Evolutionary conservation across 2,329 filamentous ascomycete species (phyloP).

Genomic region (Cercospora beticola): DNA sequence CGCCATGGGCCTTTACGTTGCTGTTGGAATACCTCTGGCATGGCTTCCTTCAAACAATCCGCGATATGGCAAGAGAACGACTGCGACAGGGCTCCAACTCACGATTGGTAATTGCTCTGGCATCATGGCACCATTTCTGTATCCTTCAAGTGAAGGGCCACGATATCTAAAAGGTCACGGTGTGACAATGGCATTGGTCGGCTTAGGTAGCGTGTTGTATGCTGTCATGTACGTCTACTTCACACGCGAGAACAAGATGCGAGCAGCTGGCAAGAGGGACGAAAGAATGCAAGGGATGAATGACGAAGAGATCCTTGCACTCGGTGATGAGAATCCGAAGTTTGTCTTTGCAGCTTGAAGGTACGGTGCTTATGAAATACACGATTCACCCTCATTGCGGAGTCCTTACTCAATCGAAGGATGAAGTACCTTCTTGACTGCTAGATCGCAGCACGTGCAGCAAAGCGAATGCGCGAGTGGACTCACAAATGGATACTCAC

Average conservation of each 20-base stretch:
- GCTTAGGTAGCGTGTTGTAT: constrained; percentile 16
- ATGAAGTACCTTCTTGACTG: not conserved
- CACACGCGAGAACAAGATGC: constrained; percentile 9
- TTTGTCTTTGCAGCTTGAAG: constrained; percentile 7
- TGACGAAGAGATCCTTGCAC: constrained; percentile 9
- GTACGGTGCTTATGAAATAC: not conserved
- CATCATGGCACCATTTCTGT: constrained; percentile 18
- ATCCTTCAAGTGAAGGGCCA: constrained; percentile 9
- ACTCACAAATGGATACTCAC: too few relatives aligned
- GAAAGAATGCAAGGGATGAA: constrained; percentile 8
- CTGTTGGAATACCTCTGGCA: constrained; percentile 32
- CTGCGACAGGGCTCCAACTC: constrained; percentile 25
- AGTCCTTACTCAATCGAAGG: not conserved
- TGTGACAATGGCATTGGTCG: constrained; percentile 14
- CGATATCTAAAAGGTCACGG: constrained; percentile 13
- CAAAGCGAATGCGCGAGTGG: not conserved
- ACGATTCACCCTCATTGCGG: not conserved
- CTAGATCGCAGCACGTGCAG: not conserved
- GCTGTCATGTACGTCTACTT: constrained; percentile 12
- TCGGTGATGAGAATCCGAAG: constrained; percentile 10
- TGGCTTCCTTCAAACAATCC: constrained; percentile 38
- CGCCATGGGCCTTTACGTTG: constrained; percentile 33
- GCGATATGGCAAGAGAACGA: constrained; percentile 36
- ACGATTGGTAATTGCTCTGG: constrained; percentile 15
- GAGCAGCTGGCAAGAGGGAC: constrained; percentile 13